Evolutionary conservation across 768 basidiomycete genomes (phyloP).

Genomic region (Boletus vermiculosoides): DNA sequence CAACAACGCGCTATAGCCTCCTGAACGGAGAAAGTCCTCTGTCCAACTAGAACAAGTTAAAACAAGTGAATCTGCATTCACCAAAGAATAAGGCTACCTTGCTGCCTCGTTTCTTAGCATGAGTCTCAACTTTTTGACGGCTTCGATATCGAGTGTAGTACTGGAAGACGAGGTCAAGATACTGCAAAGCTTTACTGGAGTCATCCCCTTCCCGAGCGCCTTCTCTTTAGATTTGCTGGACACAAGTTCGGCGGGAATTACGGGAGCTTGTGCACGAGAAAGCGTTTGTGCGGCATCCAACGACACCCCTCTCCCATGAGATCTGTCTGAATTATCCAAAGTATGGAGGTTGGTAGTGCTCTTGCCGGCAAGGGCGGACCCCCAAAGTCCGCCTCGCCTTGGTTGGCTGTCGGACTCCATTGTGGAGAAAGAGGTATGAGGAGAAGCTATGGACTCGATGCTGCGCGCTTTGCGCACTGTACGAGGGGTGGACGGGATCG

Average conservation of each 20-base stretch:
- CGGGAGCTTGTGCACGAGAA: conserved; percentile 53
- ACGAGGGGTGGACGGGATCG: conserved; percentile 46
- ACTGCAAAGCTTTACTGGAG: conserved; percentile 66
- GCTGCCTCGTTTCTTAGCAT: conserved; percentile 91
- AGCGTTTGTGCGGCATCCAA: conserved; percentile 53
- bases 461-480: conserved; percentile 69
- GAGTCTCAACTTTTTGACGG: conserved; percentile 83
- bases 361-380: conserved; percentile 29
- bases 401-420: conserved; percentile 36
- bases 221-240: conserved; percentile 53
- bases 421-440: conserved; percentile 39
- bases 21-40: conserved; percentile 74
- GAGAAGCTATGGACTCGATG: conserved; percentile 66
- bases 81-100: conserved; percentile 43
- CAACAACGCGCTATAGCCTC: conserved; percentile 84
- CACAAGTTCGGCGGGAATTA: conserved; percentile 35
- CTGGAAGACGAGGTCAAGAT: conserved; percentile 68
- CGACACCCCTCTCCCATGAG: conserved; percentile 60
- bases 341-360: conserved; percentile 32
- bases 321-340: conserved; percentile 29
- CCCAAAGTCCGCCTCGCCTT: conserved; percentile 25
- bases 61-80: not conserved
- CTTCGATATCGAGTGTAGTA: conserved; percentile 77
- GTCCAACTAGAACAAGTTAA: conserved; percentile 66
- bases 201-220: conserved; percentile 48